A percentile compares a stretch with the other conserved stretches of the same genome.
These are phyloP conservation scores for Aspergillus steynii DNA, from an alignment of 495 filamentous ascomycete genomes.

Conservation along the genomic window DNA sequence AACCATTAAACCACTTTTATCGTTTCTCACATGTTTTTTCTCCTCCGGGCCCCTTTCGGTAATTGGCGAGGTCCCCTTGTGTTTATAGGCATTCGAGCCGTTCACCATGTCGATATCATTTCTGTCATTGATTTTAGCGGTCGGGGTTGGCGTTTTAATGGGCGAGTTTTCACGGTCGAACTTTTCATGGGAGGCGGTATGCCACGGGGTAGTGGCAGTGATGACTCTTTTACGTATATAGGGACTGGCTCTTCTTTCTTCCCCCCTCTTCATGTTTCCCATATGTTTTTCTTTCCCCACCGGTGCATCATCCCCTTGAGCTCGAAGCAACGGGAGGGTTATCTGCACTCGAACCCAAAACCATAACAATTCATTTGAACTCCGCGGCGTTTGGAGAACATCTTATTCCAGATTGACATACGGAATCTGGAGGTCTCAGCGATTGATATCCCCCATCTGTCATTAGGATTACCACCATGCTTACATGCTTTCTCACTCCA, in stretches of 20 bases:
- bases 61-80: constrained; percentile 4
- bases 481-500: neutral
- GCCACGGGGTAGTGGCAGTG: constrained; percentile 16
- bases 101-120: constrained; percentile 17
- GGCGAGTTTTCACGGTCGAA: constrained; percentile 18
- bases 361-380: neutral
- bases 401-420: neutral
- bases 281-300: neutral
- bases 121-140: constrained; percentile 30
- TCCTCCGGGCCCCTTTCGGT: constrained; percentile 5
- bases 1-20: constrained; percentile 5
- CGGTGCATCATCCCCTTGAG: neutral
- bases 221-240: constrained; percentile 23
- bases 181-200: constrained; percentile 14
- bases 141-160: constrained; percentile 30
- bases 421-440: neutral
- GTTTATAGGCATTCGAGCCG: constrained; percentile 18
- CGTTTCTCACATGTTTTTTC: constrained; percentile 1
- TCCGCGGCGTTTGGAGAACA: neutral
- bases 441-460: neutral
- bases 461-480: neutral
- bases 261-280: neutral
- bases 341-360: neutral
- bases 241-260: constrained; percentile 17
- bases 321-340: neutral